phyloP scores from a whole-genome alignment of 495 filamentous ascomycete species.

The Delitschia confertaspora region DNA sequence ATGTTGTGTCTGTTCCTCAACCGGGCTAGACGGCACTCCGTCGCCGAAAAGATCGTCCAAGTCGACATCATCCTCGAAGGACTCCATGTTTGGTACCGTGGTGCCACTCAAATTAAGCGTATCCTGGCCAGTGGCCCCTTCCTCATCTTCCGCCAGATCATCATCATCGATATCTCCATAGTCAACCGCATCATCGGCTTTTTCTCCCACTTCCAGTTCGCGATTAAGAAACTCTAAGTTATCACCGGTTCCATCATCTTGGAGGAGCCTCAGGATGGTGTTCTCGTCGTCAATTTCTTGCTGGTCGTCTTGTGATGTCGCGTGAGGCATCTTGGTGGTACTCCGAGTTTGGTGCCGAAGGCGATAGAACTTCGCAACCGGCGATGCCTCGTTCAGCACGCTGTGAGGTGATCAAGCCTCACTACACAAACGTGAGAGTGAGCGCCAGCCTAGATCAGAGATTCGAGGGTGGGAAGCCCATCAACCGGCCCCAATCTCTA shows the following conservation, averaged over 20 bases:
- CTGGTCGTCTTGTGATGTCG: too few relatives aligned
- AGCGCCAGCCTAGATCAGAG: too few relatives aligned
- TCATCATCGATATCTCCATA: slow-evolving; percentile 78
- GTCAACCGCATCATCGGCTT: slow-evolving; percentile 73
- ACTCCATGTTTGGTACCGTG: slow-evolving; percentile 23
- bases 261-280: slow-evolving; percentile 8
- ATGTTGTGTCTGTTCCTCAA: slow-evolving; percentile 31
- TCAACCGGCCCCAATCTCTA: too few relatives aligned
- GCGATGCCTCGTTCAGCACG: too few relatives aligned
- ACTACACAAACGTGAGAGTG: too few relatives aligned
- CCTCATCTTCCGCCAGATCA: slow-evolving; percentile 61
- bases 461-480: too few relatives aligned
- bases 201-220: slow-evolving; percentile 54
- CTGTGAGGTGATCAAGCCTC: too few relatives aligned
- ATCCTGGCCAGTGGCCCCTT: slow-evolving; percentile 24
- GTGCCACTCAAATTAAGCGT: slow-evolving; percentile 26
- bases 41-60: slow-evolving; percentile 39
- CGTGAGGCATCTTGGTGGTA: too few relatives aligned
- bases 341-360: too few relatives aligned
- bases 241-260: neutral
- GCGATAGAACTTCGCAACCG: too few relatives aligned
- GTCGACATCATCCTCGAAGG: slow-evolving; percentile 21
- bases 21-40: slow-evolving; percentile 35
- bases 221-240: slow-evolving; percentile 22
- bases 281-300: slow-evolving; percentile 13